Evolutionary conservation across 768 basidiomycete species (phyloP).

Genomic region (Mrakia hoshinonis): DNA sequence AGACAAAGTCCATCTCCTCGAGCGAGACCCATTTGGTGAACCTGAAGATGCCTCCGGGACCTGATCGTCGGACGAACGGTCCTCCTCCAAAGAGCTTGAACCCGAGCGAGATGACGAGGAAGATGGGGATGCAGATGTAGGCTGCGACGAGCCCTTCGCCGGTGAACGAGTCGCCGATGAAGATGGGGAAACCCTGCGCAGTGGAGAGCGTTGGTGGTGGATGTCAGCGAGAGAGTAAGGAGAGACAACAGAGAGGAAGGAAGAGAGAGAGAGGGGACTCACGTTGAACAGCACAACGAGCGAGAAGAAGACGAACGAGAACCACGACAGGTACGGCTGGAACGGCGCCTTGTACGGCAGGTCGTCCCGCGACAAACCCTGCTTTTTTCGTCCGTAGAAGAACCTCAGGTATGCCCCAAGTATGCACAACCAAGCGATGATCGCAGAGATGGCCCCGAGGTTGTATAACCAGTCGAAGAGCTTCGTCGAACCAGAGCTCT

Average conservation of each 20-base stretch:
- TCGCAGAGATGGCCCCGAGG: no score
- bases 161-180: conserved; percentile 33
- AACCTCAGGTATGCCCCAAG: no score
- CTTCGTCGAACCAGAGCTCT: not conserved
- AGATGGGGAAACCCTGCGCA: conserved; percentile 32
- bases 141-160: conserved; percentile 32
- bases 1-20: not conserved
- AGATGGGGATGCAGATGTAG: conserved; percentile 32
- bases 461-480: no score
- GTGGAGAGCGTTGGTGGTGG: not conserved
- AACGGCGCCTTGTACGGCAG: not conserved
- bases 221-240: not conserved
- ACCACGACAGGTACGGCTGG: conserved; percentile 32
- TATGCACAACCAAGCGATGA: no score
- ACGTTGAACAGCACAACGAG: conserved; percentile 35
- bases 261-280: not conserved
- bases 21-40: not conserved
- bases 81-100: not conserved
- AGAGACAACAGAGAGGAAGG: not conserved
- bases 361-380: no score
- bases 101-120: not conserved
- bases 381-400: no score
- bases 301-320: conserved; percentile 32
- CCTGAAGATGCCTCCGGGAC: not conserved
- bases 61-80: not conserved